Conservation (phyloP, 805 yeast genomes). For the Candida andamanensis region DNA sequence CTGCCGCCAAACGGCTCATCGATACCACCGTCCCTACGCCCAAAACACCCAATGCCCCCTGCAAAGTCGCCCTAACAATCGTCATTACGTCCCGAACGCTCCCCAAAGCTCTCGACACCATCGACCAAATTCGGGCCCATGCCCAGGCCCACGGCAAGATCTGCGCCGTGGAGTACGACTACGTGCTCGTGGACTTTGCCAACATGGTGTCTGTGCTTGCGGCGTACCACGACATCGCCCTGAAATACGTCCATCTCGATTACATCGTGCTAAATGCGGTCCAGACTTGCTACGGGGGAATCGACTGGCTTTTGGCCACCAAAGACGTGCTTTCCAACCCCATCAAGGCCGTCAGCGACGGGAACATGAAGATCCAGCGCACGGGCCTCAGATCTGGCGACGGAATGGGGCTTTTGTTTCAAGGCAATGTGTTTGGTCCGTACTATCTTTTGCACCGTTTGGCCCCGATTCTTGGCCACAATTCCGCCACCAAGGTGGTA, state of each 20-base stretch:
- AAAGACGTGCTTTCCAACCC: slow-evolving; percentile 65
- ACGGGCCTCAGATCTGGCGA: slow-evolving; percentile 74
- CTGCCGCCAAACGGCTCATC: slow-evolving; percentile 76
- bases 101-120: slow-evolving; percentile 75
- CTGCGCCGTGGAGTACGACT: slow-evolving; percentile 76
- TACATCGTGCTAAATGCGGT: slow-evolving; percentile 85
- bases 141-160: slow-evolving; percentile 32
- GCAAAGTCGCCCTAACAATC: slow-evolving; percentile 70
- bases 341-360: slow-evolving; percentile 78
- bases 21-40: slow-evolving; percentile 33
- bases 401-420: slow-evolving; percentile 82
- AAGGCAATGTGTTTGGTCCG: slow-evolving; percentile 96
- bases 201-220: slow-evolving; percentile 79
- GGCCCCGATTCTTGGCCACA: slow-evolving; percentile 49
- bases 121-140: slow-evolving; percentile 49
- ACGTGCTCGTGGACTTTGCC: slow-evolving; percentile 81
- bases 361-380: slow-evolving; percentile 78
- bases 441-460: slow-evolving; percentile 74
- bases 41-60: no score
- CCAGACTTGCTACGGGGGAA: slow-evolving; percentile 80
- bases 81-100: slow-evolving; percentile 87
- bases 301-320: slow-evolving; percentile 78
- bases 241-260: slow-evolving; percentile 64
- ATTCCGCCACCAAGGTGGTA: slow-evolving; percentile 56
- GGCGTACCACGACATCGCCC: slow-evolving; percentile 66